Conservation (phyloP, 441 rosid genomes). For the Syzygium malaccense region DNA sequence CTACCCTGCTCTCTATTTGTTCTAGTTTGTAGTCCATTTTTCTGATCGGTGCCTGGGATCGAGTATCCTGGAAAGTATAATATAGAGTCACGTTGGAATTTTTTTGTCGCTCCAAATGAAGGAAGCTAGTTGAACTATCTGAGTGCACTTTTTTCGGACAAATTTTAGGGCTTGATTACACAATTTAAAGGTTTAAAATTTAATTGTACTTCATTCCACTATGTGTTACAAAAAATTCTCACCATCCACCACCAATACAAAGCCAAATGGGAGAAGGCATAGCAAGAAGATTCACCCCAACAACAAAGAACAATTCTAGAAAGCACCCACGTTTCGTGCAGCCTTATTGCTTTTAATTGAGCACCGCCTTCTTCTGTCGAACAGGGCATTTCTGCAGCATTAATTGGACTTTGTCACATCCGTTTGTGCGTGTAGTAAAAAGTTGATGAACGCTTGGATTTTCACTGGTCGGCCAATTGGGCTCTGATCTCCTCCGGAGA, state of each 20-base stretch:
- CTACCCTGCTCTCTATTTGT: fast-evolving
- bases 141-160: background rate
- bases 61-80: background rate
- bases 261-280: background rate
- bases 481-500: background rate
- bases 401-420: background rate
- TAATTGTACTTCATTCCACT: background rate
- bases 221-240: background rate
- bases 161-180: background rate
- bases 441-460: background rate
- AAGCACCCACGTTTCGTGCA: background rate
- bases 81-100: background rate
- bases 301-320: background rate
- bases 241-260: background rate
- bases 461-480: background rate
- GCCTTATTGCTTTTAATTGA: background rate
- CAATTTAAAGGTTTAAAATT: background rate
- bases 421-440: background rate
- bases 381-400: background rate
- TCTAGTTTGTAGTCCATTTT: background rate
- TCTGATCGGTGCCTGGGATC: background rate
- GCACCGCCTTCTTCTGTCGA: background rate
- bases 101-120: background rate
- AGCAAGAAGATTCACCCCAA: background rate
- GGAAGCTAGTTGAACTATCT: background rate